Base-by-base conservation (phyloP, 768 basidiomycete species). In the Strobilomyces confusus region DNA sequence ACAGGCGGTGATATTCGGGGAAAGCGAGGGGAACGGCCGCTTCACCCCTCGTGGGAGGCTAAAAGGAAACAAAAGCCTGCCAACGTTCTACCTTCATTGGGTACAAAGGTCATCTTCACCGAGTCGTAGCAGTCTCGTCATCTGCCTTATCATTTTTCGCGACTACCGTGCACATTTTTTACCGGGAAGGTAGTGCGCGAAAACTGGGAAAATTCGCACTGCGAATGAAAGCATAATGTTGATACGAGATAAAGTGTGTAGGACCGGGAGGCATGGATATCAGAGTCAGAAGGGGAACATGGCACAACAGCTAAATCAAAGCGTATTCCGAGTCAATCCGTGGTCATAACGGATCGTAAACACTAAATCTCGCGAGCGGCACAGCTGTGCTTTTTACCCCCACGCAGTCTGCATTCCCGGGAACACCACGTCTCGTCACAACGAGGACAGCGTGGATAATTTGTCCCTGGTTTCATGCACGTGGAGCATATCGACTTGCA, bases 1-100 rank as follows among this genome's bases (percentile, higher is more conserved):
- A 34, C 22, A n/a, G 38, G 19, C 17, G 34, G 26, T 14, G 40
- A 38, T 44, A 15, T 37, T 32, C 40, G 52, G 51, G 38, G 33
- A 29, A 57, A 51, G 50, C 59, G 37, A 36, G 55, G 29, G 8
- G 55, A 64, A 17, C 41, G 65, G 66, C 76, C 81, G 29, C 58
- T 97, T 51, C 97, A 99, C 71, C 95, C 97, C 2, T 95, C 92
- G 14, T 99, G 97, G 95, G 91, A 91, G 69, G 97, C 97, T 7
- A 98, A 95, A 73, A 80, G 78, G 70, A 85, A 82, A 68, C 69
- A 86, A 54, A 92, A 88, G 71, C 80, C 76, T 58, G 75, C 73
- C n/a, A 74, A 74, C 8, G 85, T 87, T 34, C 69, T 83, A 11
- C 80, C 83, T 40, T 76, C 84, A 43, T 83, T 86, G 69, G 90